A percentile compares a stretch with the other conserved stretches of the same genome.
These are phyloP conservation scores for Endocladia muricata DNA, from an alignment of 31 red algal species.

Conservation along the genomic window DNA sequence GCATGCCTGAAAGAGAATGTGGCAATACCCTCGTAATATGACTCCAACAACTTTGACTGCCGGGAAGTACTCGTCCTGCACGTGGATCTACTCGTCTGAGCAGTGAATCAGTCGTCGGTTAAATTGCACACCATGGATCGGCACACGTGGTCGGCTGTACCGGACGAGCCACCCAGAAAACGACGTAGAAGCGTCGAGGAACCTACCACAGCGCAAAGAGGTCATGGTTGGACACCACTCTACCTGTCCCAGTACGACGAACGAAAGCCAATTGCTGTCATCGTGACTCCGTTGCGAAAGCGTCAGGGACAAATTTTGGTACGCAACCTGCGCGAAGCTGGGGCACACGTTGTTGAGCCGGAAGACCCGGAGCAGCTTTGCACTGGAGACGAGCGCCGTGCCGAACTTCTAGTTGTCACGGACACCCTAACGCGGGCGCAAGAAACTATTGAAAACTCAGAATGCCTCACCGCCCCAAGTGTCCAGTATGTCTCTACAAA, in stretches of 20 bases:
- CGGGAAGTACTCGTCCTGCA: too few relatives aligned
- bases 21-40: too few relatives aligned
- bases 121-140: too few relatives aligned
- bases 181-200: too few relatives aligned
- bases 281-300: background rate
- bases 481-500: constrained; percentile 7
- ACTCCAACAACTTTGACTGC: too few relatives aligned
- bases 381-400: background rate
- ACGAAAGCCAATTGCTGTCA: background rate
- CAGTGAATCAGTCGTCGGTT: too few relatives aligned
- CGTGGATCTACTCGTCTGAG: too few relatives aligned
- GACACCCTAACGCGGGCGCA: background rate
- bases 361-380: background rate
- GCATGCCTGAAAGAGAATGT: too few relatives aligned
- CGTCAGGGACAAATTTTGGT: background rate
- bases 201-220: background rate
- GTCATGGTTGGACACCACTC: background rate
- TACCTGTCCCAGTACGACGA: constrained; percentile 5
- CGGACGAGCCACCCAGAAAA: too few relatives aligned
- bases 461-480: background rate
- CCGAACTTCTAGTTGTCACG: constrained; percentile 8
- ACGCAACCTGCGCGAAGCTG: background rate
- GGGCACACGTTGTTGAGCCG: background rate
- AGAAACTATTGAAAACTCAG: background rate
- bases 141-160: too few relatives aligned